Percentiles rank a stretch among this genome's conserved stretches.
These are phyloP conservation scores for Scutellaria galericulata DNA, from an alignment of 257 asterid genomes.

Conservation along the genomic window DNA sequence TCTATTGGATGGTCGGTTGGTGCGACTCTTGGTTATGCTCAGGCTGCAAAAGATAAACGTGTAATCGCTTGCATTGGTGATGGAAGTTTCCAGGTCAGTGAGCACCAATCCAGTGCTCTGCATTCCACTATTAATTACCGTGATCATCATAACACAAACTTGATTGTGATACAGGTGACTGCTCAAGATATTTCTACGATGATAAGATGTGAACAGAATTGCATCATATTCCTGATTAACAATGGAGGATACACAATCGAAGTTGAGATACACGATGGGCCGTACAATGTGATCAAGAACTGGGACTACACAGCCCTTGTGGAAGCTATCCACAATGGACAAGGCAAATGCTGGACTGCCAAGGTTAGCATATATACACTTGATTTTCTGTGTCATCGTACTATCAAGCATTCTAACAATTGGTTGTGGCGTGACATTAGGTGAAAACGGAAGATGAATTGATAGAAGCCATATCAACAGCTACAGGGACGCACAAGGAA, in stretches of 20 bases:
- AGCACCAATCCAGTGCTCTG: too few species aligned
- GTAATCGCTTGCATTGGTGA: constrained; percentile 54
- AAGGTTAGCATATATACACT: constrained; percentile 39
- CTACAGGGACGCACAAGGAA: constrained; percentile 43
- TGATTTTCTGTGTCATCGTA: too few species aligned
- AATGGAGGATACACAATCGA: constrained; percentile 68
- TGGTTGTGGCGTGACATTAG: constrained; percentile 20
- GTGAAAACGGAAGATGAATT: constrained; percentile 58
- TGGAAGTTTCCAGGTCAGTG: constrained; percentile 61
- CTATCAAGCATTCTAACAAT: not conserved
- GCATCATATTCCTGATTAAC: constrained; percentile 58
- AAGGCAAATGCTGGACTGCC: constrained; percentile 67
- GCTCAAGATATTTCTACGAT: constrained; percentile 65
- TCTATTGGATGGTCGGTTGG: constrained; percentile 67
- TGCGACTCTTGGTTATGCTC: constrained; percentile 61
- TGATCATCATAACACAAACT: not conserved
- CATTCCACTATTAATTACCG: not conserved
- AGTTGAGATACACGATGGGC: constrained; percentile 67
- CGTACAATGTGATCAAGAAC: constrained; percentile 63
- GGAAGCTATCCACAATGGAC: constrained; percentile 60
- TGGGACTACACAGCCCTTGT: constrained; percentile 64
- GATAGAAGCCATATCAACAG: constrained; percentile 48
- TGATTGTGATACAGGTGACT: constrained; percentile 46
- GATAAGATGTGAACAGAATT: constrained; percentile 52
- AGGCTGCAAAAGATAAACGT: constrained; percentile 57